A percentile compares a stretch with the other conserved stretches of the same genome.
Evolutionary conservation across 192 early-diverging fungal genomes (phyloP).

Genomic region (Podila clonocystis): DNA sequence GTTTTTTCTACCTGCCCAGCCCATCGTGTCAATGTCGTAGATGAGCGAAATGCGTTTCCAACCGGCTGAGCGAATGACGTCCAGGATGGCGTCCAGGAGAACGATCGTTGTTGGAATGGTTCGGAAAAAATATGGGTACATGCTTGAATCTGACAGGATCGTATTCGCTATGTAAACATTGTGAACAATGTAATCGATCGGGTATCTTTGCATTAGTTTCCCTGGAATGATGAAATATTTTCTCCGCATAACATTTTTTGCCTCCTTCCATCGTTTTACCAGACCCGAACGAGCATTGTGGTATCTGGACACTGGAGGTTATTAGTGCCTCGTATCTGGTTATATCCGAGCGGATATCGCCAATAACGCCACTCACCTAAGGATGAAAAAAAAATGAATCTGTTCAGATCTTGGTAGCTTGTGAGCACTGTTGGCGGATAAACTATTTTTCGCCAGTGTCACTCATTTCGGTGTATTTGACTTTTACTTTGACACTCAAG

Average conservation of each 20-base stretch:
- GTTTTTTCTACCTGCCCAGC: slow-evolving; percentile 51
- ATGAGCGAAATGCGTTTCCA: slow-evolving; percentile 56
- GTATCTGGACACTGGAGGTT: slow-evolving; percentile 53
- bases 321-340: slow-evolving; percentile 58
- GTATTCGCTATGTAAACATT: slow-evolving; percentile 16
- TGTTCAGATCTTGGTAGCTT: background rate
- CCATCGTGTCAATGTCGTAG: slow-evolving; percentile 51
- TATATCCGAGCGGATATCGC: slow-evolving; percentile 54
- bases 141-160: slow-evolving; percentile 46
- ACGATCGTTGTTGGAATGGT: slow-evolving; percentile 57
- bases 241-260: no score
- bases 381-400: background rate
- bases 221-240: background rate
- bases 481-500: no score
- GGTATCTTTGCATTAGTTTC: background rate
- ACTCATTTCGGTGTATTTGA: no score
- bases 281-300: slow-evolving; percentile 60
- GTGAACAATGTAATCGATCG: background rate
- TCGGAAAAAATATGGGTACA: slow-evolving; percentile 56
- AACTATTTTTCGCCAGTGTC: no score
- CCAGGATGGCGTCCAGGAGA: slow-evolving; percentile 50
- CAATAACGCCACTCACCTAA: slow-evolving; percentile 57
- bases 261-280: slow-evolving; percentile 5
- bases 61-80: slow-evolving; percentile 29
- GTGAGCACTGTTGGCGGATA: no score